Conservation (phyloP, 1,284 basidiomycete species). For the Albatrellus sp. region DNA sequence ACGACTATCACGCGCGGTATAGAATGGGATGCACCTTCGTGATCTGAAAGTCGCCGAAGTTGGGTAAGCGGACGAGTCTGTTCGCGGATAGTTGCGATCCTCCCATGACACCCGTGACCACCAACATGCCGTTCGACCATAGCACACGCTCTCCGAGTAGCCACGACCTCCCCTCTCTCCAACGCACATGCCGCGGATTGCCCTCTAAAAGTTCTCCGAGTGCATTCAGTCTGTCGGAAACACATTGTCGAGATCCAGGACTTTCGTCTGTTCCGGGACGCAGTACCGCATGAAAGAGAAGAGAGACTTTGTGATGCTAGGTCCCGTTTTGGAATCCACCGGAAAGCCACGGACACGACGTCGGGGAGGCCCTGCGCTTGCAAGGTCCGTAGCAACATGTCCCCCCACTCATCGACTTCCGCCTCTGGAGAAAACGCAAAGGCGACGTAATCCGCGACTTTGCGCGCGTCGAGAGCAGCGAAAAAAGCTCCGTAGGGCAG, state of each 20-base stretch:
- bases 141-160: slow-evolving; percentile 62
- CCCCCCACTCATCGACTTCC: slow-evolving; percentile 82
- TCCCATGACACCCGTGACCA: slow-evolving; percentile 72
- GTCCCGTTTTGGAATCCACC: slow-evolving; percentile 47
- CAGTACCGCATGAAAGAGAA: slow-evolving; percentile 94
- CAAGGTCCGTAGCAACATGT: slow-evolving; percentile 80
- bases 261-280: slow-evolving; percentile 67
- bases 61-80: slow-evolving; percentile 80
- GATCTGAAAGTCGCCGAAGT: slow-evolving; percentile 83
- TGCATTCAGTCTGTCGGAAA: slow-evolving; percentile 63
- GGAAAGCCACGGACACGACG: slow-evolving; percentile 46
- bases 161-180: slow-evolving; percentile 76
- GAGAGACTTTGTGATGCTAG: slow-evolving; percentile 70
- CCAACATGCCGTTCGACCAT: slow-evolving; percentile 50
- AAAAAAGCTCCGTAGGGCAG: slow-evolving; percentile 65
- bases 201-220: slow-evolving; percentile 72
- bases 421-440: slow-evolving; percentile 71
- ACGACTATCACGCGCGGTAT: too few relatives aligned
- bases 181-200: slow-evolving; percentile 62
- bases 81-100: slow-evolving; percentile 76
- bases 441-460: slow-evolving; percentile 86
- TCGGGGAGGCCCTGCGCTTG: slow-evolving; percentile 73
- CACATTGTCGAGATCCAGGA: slow-evolving; percentile 49
- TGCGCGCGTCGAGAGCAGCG: slow-evolving; percentile 75
- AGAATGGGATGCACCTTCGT: slow-evolving; percentile 43